Base-by-base conservation (phyloP, 75 land plant species). In the Ceratopteris richardii region DNA sequence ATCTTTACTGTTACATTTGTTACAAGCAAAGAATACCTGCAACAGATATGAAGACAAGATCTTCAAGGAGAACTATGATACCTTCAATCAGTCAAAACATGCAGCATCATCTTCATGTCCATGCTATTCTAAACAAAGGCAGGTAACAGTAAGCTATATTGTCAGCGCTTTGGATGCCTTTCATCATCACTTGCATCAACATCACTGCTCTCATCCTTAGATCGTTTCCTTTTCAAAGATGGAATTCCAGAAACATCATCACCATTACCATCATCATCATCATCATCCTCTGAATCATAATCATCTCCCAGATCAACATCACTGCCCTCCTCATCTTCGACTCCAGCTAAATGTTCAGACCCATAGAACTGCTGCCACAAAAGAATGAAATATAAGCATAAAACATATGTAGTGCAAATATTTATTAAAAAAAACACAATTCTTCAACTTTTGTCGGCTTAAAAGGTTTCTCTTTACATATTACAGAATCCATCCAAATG, bases 211-310 rank as follows among this genome's bases (percentile, higher is more conserved):
- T 31, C 67, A 40, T 28, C 66, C 17, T 67, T 63, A 48, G 67
- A 62, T 44, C 66, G 29, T 47, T 66, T 66, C 31, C 42, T 27
- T 21, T n/a, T 17, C 13, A 20, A 43, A 21, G 60, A 60, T 13
- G 65, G 13, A 1, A 22, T 39, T 16, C 43, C 75, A 14, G 33
- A 46, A 12, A 20, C 63, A 19, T 63, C 44, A 21, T 58, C 68
- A 29, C 71, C 74, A 51, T 66, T 64, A 42, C 67, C 75, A 18
- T 70, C 77, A 31, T 64, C 77, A 33, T 75, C 75, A 12, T 72
- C 75, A 27, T 64, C 67, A 31, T 62, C 67, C 55, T 68, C 72
- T 2, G 13, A 10, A 40, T 14, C 13, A 39, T 40, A 9, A 40
- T 40, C 42, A 46, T 75, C 77, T 33, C 71, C 77, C 5, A 57